phyloP scores from a whole-genome alignment of 2,329 filamentous ascomycete genomes.

The Fusarium fujikuroi region DNA sequence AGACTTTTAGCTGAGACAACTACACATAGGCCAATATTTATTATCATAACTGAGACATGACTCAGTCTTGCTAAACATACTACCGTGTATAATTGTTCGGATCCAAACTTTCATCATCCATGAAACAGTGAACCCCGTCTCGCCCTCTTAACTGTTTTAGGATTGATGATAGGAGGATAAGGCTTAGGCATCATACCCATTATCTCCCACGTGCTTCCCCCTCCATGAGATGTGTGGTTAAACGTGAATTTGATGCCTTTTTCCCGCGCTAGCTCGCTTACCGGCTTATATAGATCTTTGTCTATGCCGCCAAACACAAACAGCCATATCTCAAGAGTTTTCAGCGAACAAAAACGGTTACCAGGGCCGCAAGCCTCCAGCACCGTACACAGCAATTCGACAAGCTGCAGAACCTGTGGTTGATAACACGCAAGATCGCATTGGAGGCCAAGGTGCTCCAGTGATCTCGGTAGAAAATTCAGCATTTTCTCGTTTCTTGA shows the following conservation, averaged over 20 bases:
- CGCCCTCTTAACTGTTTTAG: no score
- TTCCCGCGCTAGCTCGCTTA: rapidly evolving
- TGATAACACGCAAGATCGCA: neutral
- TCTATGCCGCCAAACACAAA: no score
- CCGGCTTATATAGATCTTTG: neutral
- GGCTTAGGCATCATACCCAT: neutral
- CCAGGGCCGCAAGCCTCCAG: neutral
- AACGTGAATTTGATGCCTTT: neutral
- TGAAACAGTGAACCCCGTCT: no score
- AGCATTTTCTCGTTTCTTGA: neutral
- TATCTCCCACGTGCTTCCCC: neutral
- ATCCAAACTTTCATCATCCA: no score
- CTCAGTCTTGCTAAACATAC: no score
- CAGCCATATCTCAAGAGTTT: neutral
- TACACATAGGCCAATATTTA: no score
- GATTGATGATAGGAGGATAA: no score
- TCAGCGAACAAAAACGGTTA: neutral
- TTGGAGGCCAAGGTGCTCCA: neutral
- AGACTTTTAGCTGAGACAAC: no score
- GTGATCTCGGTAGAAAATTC: neutral
- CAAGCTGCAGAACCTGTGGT: rapidly evolving
- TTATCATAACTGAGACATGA: no score
- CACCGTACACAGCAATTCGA: neutral
- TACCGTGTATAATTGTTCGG: no score
- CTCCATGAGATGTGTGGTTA: rapidly evolving